These are phyloP conservation scores for Ampelomyces quisqualis DNA, from an alignment of 2,329 filamentous ascomycete species.

Conservation along the genomic window DNA sequence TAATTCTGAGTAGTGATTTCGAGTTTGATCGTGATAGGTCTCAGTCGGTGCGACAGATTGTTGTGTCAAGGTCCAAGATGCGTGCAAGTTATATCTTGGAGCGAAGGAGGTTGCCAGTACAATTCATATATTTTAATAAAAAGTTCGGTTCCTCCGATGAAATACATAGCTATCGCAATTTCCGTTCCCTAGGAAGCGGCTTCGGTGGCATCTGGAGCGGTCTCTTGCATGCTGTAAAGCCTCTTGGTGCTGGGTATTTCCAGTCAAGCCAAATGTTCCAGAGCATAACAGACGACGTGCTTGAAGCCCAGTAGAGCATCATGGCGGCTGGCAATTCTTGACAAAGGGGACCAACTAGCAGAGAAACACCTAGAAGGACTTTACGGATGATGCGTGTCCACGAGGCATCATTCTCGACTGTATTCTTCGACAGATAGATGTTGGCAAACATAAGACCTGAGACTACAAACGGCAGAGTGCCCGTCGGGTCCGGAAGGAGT, in stretches of 20 bases:
- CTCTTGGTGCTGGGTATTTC: slow-evolving; percentile 29
- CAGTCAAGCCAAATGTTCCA: slow-evolving; percentile 39
- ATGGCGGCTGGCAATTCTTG: slow-evolving; percentile 44
- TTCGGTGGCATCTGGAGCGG: slow-evolving; percentile 27
- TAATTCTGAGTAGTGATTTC: no score
- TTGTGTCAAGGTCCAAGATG: no score
- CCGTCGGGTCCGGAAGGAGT: slow-evolving; percentile 53
- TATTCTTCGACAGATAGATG: slow-evolving; percentile 39
- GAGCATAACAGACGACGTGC: slow-evolving; percentile 37
- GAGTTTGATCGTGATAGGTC: no score
- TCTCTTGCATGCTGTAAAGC: slow-evolving; percentile 30
- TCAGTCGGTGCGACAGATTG: no score
- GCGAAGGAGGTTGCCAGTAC: no score
- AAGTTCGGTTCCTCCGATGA: no score
- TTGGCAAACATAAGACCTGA: slow-evolving; percentile 53
- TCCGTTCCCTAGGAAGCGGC: slow-evolving; percentile 7
- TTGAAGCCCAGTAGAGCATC: slow-evolving; percentile 46
- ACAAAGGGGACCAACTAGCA: slow-evolving; percentile 37
- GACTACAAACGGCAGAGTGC: slow-evolving; percentile 52
- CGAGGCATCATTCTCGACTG: slow-evolving; percentile 11
- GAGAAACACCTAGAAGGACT: slow-evolving; percentile 29
- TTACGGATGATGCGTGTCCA: slow-evolving; percentile 25
- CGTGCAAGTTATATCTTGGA: no score
- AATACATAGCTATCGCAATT: slow-evolving; percentile 3
- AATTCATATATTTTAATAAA: no score